Conservation (phyloP, 73 alveolate genomes). For the Stentor coeruleus region DNA sequence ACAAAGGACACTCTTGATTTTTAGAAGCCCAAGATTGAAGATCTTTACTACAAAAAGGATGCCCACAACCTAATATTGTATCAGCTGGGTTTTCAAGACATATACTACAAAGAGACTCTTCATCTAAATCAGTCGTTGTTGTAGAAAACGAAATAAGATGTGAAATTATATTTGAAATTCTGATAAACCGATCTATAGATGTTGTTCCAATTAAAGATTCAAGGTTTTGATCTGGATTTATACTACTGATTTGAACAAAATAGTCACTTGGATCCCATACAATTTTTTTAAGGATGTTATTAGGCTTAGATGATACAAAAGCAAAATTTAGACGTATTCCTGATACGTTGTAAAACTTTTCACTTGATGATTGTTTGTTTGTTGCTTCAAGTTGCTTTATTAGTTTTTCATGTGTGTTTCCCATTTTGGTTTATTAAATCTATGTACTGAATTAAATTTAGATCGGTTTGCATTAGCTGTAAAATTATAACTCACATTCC, state of each 20-base stretch:
- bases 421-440: too few relatives aligned
- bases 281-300: not conserved
- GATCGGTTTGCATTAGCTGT: too few relatives aligned
- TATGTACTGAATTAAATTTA: too few relatives aligned
- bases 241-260: not conserved
- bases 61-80: conserved; percentile 13
- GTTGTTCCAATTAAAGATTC: not conserved
- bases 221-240: not conserved
- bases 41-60: not conserved
- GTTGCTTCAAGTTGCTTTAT: not conserved
- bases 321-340: not conserved
- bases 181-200: not conserved
- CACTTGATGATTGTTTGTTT: not conserved
- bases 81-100: not conserved
- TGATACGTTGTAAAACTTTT: not conserved
- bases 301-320: not conserved
- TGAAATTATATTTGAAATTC: too few relatives aligned
- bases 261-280: not conserved
- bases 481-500: too few relatives aligned
- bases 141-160: not conserved
- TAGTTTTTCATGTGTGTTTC: not conserved
- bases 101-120: not conserved
- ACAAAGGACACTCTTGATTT: conserved; percentile 6
- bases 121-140: not conserved
- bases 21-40: not conserved